Percentiles rank a stretch among this genome's conserved stretches.
Evolutionary conservation across 768 basidiomycete genomes (phyloP).

Genomic region (Boletus coccyginus): DNA sequence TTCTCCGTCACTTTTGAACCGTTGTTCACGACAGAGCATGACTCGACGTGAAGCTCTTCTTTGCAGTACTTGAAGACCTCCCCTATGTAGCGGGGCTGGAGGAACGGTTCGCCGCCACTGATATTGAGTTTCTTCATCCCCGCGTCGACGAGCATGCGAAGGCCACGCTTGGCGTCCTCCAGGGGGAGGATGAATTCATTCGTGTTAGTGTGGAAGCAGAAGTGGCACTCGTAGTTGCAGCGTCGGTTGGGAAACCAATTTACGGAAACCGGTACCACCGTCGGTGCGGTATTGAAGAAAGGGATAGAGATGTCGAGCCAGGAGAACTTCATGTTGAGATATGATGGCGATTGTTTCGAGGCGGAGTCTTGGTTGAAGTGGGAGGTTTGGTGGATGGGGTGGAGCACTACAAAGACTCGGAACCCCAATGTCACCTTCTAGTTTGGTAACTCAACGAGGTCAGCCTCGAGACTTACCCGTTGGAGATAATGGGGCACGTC

Average conservation of each 20-base stretch:
- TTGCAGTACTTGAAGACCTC: constrained; percentile 38
- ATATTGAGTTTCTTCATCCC: constrained; percentile 39
- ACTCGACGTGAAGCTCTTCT: constrained; percentile 35
- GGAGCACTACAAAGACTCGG: no score
- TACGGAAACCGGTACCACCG: constrained; percentile 20
- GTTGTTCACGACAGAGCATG: constrained; percentile 35
- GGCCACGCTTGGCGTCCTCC: constrained; percentile 34
- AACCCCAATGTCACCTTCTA: no score
- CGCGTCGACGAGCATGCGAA: constrained; percentile 30
- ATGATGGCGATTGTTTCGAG: not conserved
- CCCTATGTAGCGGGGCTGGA: constrained; percentile 37
- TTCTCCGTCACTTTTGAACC: constrained; percentile 42
- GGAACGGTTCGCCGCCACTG: constrained; percentile 38
- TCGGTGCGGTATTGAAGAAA: constrained; percentile 9
- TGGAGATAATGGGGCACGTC: no score
- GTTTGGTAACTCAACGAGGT: no score
- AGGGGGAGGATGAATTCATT: constrained; percentile 34
- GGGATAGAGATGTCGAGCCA: constrained; percentile 21
- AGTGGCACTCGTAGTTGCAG: constrained; percentile 38
- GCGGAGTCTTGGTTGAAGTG: no score
- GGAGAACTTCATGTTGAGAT: constrained; percentile 7
- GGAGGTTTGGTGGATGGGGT: no score
- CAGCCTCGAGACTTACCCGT: no score
- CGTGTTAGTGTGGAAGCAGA: constrained; percentile 42
- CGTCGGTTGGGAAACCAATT: constrained; percentile 28